Evolutionary conservation across 805 yeast species (phyloP).

Genomic region (Ogataea salicorniae): DNA sequence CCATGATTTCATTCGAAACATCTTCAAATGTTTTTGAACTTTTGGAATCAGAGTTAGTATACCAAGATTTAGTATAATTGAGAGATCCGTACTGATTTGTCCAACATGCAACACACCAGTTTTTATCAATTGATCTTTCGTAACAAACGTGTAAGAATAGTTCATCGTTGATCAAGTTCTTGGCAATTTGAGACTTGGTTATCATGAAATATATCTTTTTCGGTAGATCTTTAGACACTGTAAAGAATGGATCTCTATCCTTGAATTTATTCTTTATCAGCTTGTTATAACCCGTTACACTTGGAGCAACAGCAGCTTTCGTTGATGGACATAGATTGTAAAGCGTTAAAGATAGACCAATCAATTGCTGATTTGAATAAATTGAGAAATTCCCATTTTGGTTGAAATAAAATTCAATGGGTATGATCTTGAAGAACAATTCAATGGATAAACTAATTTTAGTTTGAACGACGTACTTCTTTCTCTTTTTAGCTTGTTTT

Average conservation of each 20-base stretch:
- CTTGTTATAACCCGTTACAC: neutral
- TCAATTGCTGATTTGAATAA: conserved; percentile 31
- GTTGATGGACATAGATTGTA: conserved; percentile 51
- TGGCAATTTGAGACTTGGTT: conserved; percentile 32
- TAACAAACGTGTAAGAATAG: conserved; percentile 81
- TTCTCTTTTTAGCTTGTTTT: conserved; percentile 18
- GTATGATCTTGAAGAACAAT: conserved; percentile 35
- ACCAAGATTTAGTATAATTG: conserved; percentile 63
- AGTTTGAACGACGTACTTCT: conserved; percentile 11
- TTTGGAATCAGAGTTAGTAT: conserved; percentile 31
- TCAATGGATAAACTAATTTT: conserved; percentile 12
- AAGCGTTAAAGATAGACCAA: conserved; percentile 45
- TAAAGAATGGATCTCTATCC: conserved; percentile 31
- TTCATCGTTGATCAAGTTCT: conserved; percentile 53
- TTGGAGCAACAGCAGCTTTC: neutral
- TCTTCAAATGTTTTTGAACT: conserved; percentile 38
- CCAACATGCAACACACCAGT: conserved; percentile 88
- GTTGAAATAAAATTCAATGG: conserved; percentile 35
- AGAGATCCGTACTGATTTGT: conserved; percentile 74
- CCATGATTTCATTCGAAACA: conserved; percentile 65
- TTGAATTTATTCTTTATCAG: conserved; percentile 11
- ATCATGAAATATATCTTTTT: conserved; percentile 39
- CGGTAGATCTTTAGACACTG: conserved; percentile 39
- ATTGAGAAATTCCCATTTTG: conserved; percentile 30
- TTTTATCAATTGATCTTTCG: conserved; percentile 71